Evolutionary conservation across 495 filamentous ascomycete genomes (phyloP).

Genomic region (Mycothermus thermophilus): DNA sequence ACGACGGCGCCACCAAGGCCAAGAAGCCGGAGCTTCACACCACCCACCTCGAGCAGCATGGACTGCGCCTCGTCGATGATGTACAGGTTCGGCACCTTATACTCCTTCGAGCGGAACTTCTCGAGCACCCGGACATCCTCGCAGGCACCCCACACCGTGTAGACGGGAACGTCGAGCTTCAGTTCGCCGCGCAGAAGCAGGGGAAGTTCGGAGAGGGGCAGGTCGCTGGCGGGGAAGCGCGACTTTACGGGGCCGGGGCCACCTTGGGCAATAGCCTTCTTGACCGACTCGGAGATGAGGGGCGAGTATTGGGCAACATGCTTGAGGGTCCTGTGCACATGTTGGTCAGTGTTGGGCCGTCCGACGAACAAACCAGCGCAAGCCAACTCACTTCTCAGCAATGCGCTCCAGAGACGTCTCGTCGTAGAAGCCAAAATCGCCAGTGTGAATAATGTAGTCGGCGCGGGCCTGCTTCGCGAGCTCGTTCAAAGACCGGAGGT

Average conservation of each 20-base stretch:
- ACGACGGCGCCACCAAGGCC: slow-evolving; percentile 94
- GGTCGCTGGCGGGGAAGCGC: slow-evolving; percentile 58
- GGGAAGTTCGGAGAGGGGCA: slow-evolving; percentile 93
- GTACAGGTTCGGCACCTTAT: slow-evolving; percentile 93
- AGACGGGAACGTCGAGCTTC: slow-evolving; percentile 89
- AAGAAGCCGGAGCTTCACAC: slow-evolving; percentile 88
- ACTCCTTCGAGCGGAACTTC: slow-evolving; percentile 95
- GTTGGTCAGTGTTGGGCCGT: no score
- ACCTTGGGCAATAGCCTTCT: slow-evolving; percentile 60
- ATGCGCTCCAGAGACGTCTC: slow-evolving; percentile 90
- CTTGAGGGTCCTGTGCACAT: slow-evolving; percentile 65
- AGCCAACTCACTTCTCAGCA: slow-evolving; percentile 78
- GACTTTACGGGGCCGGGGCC: slow-evolving; percentile 59
- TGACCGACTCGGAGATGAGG: slow-evolving; percentile 71
- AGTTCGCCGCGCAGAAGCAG: slow-evolving; percentile 76
- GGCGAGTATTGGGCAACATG: slow-evolving; percentile 98
- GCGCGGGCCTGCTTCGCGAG: slow-evolving; percentile 85
- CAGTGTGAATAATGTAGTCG: slow-evolving; percentile 94
- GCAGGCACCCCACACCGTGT: slow-evolving; percentile 98
- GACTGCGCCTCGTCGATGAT: slow-evolving; percentile 98
- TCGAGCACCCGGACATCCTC: slow-evolving; percentile 97
- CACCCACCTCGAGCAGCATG: slow-evolving; percentile 81
- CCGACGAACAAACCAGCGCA: neutral
- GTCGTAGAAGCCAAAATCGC: slow-evolving; percentile 99
- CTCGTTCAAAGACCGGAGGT: slow-evolving; percentile 89